Evolutionary conservation across 108 stramenopile genomes (phyloP), one percentile per base, ranked within the genome.

Genomic region (Pseudonitzschia delicatissima): DNA sequence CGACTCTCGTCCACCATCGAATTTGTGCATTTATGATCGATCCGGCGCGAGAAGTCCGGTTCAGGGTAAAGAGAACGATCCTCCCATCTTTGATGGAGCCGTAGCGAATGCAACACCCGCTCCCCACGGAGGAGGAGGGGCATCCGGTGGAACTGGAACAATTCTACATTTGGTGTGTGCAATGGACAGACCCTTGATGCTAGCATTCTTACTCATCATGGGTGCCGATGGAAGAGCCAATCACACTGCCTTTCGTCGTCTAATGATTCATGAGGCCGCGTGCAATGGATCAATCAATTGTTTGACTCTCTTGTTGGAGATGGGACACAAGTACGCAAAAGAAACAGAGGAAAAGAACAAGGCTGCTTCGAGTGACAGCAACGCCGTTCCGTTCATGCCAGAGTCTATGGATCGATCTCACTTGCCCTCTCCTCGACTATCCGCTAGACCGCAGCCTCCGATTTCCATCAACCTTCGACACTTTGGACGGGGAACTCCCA

Each of bases 161-260:
- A 84, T 85, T 44, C 71, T 91, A 26, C 92, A 94, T 58, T 79
- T 94, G 52, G 86, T 86, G 26, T 91, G 89, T 79, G 82, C 88
- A 45, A 69, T 94, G 69, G 87, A 94, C 65, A 67, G 65, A 25
- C 92, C 92, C 12, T 69, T 91, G 11, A 77, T 81, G 9, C 64
- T 94, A 61, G 84, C 87, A 15, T 82, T 94, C 20, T 74, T 90
- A 12, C 69, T 91, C 32, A 72, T 81, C 13, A 74, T 90, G 83
- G 92, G 92, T 28, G 83, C 78, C 4, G 81, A 91, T 71, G 85
- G 86, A 0, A 67, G 80, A 26, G 74, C 86, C 4, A 66, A 82
- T 12, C 92, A 94, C 64, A 90, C 89, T 0, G 89, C 89, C 21
- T 94, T 94, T 78, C 86, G 92, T 23, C 68, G 92, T 17, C 64